Evolutionary conservation across 129 eudicot genomes (phyloP).

Genomic region (Scalesia atractyloides): DNA sequence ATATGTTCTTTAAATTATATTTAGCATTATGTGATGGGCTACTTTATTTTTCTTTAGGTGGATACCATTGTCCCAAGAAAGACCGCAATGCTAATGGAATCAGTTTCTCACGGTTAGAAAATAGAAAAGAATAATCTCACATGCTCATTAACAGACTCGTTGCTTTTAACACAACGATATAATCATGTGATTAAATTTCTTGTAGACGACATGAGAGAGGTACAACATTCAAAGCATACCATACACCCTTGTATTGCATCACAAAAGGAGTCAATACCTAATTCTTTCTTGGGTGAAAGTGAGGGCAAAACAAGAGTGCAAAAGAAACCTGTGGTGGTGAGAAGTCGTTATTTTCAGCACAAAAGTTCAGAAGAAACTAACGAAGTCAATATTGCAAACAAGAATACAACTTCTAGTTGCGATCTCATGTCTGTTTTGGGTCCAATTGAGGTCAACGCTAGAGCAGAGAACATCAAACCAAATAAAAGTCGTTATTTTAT

Average conservation of each 20-base stretch:
- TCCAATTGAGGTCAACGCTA: conserved; percentile 17
- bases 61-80: conserved; percentile 25
- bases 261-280: conserved; percentile 43
- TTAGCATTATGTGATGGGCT: conserved; percentile 7
- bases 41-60: conserved; percentile 43
- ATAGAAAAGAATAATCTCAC: conserved; percentile 1
- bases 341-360: conserved; percentile 60
- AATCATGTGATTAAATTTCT: conserved; percentile 14
- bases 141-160: not conserved
- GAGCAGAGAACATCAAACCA: conserved; percentile 21
- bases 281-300: conserved; percentile 23
- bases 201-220: conserved; percentile 30
- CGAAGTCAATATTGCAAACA: conserved; percentile 14
- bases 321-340: conserved; percentile 41
- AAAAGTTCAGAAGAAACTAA: conserved; percentile 30
- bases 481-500: conserved; percentile 33
- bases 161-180: conserved; percentile 5
- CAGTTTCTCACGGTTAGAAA: conserved; percentile 49
- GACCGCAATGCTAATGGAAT: conserved; percentile 23
- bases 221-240: conserved; percentile 33
- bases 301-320: conserved; percentile 37
- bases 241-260: conserved; percentile 60
- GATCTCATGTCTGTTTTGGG: conserved; percentile 26
- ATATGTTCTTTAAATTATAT: not conserved
- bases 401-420: conserved; percentile 18